Evolutionary conservation across 1,284 basidiomycete genomes (phyloP).

Genomic region (Retiboletus flavoniger): DNA sequence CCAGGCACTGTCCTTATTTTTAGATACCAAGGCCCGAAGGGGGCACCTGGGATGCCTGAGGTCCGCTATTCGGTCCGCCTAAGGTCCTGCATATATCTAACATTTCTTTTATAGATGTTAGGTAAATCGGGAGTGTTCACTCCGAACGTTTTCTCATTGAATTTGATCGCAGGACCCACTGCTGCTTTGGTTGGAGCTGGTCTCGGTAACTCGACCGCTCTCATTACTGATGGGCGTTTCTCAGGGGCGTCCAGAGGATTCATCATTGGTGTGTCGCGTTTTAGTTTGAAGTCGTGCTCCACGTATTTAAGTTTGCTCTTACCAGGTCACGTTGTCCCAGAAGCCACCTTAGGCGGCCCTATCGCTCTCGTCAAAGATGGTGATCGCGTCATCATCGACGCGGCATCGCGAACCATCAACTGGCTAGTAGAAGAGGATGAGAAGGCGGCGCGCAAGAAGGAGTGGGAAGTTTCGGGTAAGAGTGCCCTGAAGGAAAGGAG

Average conservation of each 20-base stretch:
- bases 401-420: conserved; percentile 75
- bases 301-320: conserved; percentile 1
- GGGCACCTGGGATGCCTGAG: conserved; percentile 97
- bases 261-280: conserved; percentile 55
- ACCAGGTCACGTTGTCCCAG: conserved; percentile 85
- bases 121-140: conserved; percentile 34
- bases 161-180: conserved; percentile 64
- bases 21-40: conserved; percentile 95
- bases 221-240: conserved; percentile 96
- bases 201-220: conserved; percentile 84
- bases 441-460: conserved; percentile 63
- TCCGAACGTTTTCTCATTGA: conserved; percentile 4
- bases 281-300: background rate
- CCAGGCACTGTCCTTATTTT: conserved; percentile 86
- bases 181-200: conserved; percentile 92
- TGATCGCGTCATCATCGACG: conserved; percentile 81
- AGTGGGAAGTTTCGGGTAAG: conserved; percentile 71
- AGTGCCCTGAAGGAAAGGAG: conserved; percentile 67
- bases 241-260: conserved; percentile 74
- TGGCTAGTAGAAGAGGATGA: conserved; percentile 84
- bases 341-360: conserved; percentile 90
- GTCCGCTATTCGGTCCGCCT: conserved; percentile 34
- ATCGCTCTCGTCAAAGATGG: conserved; percentile 95
- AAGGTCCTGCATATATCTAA: background rate
- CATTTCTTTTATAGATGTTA: conserved; percentile 41